Percentiles rank a stretch among this genome's conserved stretches.
These are phyloP conservation scores for Chytridium lagenaria DNA, from an alignment of 371 early-diverging fungal species.

Conservation along the genomic window DNA sequence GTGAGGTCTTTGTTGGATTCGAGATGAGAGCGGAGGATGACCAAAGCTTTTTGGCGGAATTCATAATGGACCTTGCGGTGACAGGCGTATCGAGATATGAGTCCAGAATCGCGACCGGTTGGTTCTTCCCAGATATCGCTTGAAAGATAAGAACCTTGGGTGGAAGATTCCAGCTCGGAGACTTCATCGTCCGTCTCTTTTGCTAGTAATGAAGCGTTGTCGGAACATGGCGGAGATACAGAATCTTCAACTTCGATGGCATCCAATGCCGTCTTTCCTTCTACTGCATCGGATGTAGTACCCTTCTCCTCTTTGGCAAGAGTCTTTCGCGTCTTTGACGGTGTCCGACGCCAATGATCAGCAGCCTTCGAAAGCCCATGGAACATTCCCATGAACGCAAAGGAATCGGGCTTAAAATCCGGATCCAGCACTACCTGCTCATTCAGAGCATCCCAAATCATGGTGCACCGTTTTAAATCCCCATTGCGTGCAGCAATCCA, in stretches of 20 bases:
- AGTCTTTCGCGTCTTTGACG: not conserved
- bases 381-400: constrained; percentile 28
- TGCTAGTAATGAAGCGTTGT: not conserved
- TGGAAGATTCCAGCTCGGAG: not conserved
- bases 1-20: not conserved
- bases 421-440: not conserved
- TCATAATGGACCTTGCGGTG: not conserved
- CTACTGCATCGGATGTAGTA: not conserved
- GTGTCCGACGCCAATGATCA: not conserved
- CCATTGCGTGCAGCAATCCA: constrained; percentile 41
- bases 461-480: constrained; percentile 42
- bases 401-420: constrained; percentile 15
- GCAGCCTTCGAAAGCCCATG: constrained; percentile 12
- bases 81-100: no score
- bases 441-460: constrained; percentile 49
- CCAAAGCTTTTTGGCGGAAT: not conserved
- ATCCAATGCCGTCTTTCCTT: not conserved
- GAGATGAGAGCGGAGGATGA: not conserved
- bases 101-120: not conserved
- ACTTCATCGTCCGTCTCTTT: not conserved
- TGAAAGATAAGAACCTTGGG: not conserved
- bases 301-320: not conserved
- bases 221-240: not conserved
- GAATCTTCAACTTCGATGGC: not conserved
- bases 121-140: not conserved